Percentiles rank a stretch among this genome's conserved stretches.
Evolutionary conservation across 2,329 filamentous ascomycete genomes (phyloP).

Genomic region (Neoarthrinium moseri): DNA sequence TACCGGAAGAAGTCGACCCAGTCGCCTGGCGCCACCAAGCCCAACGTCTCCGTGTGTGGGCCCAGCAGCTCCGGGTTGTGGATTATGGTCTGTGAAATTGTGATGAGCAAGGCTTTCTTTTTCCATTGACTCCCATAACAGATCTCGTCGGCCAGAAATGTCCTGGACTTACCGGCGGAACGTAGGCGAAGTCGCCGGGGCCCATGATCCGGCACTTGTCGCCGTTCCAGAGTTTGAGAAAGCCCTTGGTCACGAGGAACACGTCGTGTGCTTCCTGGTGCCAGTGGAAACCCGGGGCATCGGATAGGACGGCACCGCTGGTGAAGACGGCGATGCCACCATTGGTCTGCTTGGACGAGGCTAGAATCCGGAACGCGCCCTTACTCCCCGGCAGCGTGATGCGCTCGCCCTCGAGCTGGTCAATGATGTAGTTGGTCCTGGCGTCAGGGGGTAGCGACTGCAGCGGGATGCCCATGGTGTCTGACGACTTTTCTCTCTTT

Average conservation of each 20-base stretch:
- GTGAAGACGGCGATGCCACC: slow-evolving; percentile 50
- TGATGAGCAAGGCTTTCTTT: not conserved
- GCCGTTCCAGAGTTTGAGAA: slow-evolving; percentile 56
- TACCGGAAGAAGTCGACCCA: slow-evolving; percentile 63
- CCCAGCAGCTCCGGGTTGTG: slow-evolving; percentile 56
- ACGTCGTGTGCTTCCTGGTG: slow-evolving; percentile 57
- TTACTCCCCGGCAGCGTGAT: slow-evolving; percentile 52
- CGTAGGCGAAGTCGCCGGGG: slow-evolving; percentile 56
- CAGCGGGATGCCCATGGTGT: slow-evolving; percentile 30
- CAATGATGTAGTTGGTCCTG: slow-evolving; percentile 42
- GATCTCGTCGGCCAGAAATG: not conserved
- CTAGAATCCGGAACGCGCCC: slow-evolving; percentile 47
- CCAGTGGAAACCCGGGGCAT: slow-evolving; percentile 53
- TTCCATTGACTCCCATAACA: not conserved
- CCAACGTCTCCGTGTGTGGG: slow-evolving; percentile 52
- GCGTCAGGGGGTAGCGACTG: slow-evolving; percentile 33
- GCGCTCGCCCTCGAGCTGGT: slow-evolving; percentile 49
- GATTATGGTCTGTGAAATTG: slow-evolving; percentile 38
- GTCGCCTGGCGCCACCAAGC: slow-evolving; percentile 55
- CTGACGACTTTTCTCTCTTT: no score
- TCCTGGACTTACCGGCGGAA: slow-evolving; percentile 47
- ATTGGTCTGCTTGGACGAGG: slow-evolving; percentile 50
- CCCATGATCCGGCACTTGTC: slow-evolving; percentile 52
- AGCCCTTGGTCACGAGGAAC: slow-evolving; percentile 55
- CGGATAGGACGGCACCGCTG: slow-evolving; percentile 44